A percentile compares a stretch with the other conserved stretches of the same genome.
Conservation (phyloP, 331 rosid genomes). For the Ulmus americana region DNA sequence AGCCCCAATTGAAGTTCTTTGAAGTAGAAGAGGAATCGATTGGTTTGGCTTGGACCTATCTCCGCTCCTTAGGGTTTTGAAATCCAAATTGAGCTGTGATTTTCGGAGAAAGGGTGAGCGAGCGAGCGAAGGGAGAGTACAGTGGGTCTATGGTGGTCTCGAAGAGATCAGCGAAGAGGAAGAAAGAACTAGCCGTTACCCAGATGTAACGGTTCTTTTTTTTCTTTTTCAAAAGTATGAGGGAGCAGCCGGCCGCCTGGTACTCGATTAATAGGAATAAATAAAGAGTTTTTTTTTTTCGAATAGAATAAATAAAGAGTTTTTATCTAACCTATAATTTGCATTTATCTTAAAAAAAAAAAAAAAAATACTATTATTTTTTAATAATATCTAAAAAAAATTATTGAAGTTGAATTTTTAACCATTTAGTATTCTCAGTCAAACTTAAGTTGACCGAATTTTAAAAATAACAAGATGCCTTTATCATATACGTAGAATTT, state of each 20-base stretch:
- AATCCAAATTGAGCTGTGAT: neutral
- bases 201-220: slow-evolving; percentile 35
- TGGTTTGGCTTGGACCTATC: neutral
- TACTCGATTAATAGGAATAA: neutral
- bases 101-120: neutral
- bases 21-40: neutral
- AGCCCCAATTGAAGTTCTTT: neutral
- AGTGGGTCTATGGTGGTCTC: neutral
- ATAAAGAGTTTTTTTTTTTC: too few species aligned
- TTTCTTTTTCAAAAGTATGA: slow-evolving; percentile 18
- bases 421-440: too few species aligned
- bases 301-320: too few species aligned
- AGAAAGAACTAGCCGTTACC: slow-evolving; percentile 41
- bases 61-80: neutral
- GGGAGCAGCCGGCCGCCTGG: neutral
- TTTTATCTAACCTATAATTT: too few species aligned
- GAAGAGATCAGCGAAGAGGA: neutral
- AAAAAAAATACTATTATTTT: too few species aligned
- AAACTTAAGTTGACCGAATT: too few species aligned
- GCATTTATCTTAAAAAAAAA: too few species aligned
- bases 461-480: too few species aligned
- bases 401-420: too few species aligned
- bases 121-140: neutral
- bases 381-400: too few species aligned
- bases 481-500: too few species aligned